These are phyloP conservation scores for Malassezia nana DNA, from an alignment of 1,284 basidiomycete species.

Conservation along the genomic window DNA sequence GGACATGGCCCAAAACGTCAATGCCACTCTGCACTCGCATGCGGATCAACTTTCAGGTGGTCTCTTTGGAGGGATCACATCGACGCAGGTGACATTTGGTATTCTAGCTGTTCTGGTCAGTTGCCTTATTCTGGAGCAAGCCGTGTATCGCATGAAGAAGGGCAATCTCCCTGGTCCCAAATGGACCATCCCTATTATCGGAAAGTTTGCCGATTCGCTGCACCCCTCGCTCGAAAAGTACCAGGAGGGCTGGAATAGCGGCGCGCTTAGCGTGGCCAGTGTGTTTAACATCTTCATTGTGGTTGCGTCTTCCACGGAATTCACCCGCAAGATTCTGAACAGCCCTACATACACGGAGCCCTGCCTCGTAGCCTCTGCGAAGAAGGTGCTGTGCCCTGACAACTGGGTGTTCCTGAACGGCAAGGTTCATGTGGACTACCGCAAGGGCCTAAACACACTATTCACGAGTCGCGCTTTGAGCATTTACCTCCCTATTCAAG, in stretches of 20 bases:
- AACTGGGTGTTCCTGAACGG: slow-evolving; percentile 99
- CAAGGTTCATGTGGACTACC: slow-evolving; percentile 86
- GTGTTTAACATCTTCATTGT: slow-evolving; percentile 48
- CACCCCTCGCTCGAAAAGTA: slow-evolving; percentile 46
- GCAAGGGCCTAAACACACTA: slow-evolving; percentile 76
- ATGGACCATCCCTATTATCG: slow-evolving; percentile 47
- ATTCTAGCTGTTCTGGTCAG: slow-evolving; percentile 24
- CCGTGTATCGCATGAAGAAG: slow-evolving; percentile 28
- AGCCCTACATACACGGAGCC: slow-evolving; percentile 53
- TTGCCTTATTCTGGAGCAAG: slow-evolving; percentile 22
- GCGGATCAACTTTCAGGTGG: not conserved
- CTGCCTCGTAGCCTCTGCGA: slow-evolving; percentile 85
- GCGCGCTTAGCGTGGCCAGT: slow-evolving; percentile 45
- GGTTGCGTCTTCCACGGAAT: slow-evolving; percentile 44
- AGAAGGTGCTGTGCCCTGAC: slow-evolving; percentile 71
- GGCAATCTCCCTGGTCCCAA: slow-evolving; percentile 36
- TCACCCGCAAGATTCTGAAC: slow-evolving; percentile 47
- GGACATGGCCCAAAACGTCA: not conserved
- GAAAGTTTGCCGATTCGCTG: slow-evolving; percentile 47
- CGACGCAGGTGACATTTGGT: slow-evolving; percentile 25
- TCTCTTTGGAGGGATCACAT: not conserved
- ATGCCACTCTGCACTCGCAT: not conserved
- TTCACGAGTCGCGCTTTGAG: slow-evolving; percentile 68
- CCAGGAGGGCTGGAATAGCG: slow-evolving; percentile 44
- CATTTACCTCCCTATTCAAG: slow-evolving; percentile 79